Conservation (phyloP, 176 grass and related monocot species). For the Avena sativa region DNA sequence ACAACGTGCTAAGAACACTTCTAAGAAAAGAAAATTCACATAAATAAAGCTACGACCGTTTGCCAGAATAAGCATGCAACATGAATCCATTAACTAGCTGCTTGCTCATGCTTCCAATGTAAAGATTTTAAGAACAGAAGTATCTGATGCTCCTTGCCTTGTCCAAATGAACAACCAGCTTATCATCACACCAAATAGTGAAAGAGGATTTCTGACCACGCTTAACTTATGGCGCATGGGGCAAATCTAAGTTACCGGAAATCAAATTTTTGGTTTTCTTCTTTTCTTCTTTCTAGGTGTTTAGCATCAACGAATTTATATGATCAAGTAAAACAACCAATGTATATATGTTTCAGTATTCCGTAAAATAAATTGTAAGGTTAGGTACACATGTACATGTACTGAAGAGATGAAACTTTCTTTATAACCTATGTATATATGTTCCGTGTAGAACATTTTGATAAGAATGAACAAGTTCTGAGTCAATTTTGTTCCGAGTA, state of each 20-base stretch:
- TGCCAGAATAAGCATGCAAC: background rate
- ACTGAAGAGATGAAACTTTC: background rate
- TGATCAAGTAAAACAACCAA: background rate
- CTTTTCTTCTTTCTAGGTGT: background rate
- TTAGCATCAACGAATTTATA: background rate
- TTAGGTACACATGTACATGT: constrained; percentile 8
- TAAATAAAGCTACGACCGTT: background rate
- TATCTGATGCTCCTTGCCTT: background rate
- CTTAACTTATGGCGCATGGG: background rate
- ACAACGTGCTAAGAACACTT: constrained; percentile 16
- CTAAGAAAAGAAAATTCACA: background rate
- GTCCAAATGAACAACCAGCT: constrained; percentile 28
- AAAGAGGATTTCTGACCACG: background rate
- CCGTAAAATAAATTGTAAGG: background rate
- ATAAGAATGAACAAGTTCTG: background rate
- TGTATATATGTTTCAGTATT: background rate
- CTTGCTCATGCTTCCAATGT: background rate
- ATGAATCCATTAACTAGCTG: background rate
- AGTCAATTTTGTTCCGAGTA: background rate
- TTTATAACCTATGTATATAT: background rate
- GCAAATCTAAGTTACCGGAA: background rate
- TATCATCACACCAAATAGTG: background rate
- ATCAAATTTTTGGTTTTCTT: background rate
- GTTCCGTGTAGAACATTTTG: background rate
- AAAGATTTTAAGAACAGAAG: background rate